phyloP scores from a whole-genome alignment of 75 land plant species.

The Adiantum capillusveneris region DNA sequence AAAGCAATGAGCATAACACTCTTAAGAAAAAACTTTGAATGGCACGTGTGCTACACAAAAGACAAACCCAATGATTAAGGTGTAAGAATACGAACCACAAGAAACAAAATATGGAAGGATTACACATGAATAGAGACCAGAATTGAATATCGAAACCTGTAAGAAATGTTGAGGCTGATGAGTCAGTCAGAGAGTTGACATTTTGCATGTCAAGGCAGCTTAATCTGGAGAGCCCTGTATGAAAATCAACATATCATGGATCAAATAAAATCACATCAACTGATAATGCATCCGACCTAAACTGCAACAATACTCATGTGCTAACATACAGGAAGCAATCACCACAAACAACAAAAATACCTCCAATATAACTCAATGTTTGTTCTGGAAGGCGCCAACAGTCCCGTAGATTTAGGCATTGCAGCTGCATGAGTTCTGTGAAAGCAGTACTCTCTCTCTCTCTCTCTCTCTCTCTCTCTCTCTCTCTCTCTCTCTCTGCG shows the following conservation, averaged over 20 bases:
- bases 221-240: not conserved
- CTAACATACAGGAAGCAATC: too few species aligned
- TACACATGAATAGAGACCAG: too few species aligned
- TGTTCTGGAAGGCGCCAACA: constrained; percentile 4
- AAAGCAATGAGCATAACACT: too few species aligned
- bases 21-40: too few species aligned
- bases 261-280: not conserved
- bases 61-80: too few species aligned
- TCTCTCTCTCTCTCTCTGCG: too few species aligned
- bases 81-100: too few species aligned
- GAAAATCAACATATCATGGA: not conserved
- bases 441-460: not conserved
- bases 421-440: not conserved
- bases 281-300: too few species aligned
- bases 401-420: not conserved
- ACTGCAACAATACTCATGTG: too few species aligned
- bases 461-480: too few species aligned
- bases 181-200: not conserved
- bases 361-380: not conserved
- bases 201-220: not conserved
- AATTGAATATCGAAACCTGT: not conserved
- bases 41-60: too few species aligned
- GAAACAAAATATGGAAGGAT: too few species aligned
- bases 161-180: not conserved
- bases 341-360: not conserved